A percentile compares a stretch with the other conserved stretches of the same genome.
Conservation (phyloP, 2,329 filamentous ascomycete genomes). For the Cercospora zeae-maydis region DNA sequence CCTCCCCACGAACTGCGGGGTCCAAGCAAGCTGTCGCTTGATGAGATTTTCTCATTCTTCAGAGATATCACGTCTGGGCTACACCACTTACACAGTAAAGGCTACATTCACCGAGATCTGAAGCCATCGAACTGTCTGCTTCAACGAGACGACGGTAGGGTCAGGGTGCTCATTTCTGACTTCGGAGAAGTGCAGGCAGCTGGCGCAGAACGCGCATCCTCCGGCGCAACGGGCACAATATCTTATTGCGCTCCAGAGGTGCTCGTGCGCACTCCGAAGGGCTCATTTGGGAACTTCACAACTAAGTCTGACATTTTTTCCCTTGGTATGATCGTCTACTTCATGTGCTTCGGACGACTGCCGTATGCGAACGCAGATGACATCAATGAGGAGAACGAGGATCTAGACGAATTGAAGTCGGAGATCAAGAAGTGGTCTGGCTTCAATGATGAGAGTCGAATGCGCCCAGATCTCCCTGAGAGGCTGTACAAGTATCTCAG, state of each 20-base stretch:
- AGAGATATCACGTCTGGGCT: constrained; percentile 90
- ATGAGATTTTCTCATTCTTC: constrained; percentile 96
- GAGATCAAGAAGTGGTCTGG: constrained; percentile 88
- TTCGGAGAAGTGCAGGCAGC: constrained; percentile 94
- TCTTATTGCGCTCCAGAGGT: constrained; percentile 96
- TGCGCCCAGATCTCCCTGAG: constrained; percentile 77
- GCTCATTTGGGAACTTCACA: constrained; percentile 85
- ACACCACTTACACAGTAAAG: constrained; percentile 81
- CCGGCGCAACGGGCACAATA: constrained; percentile 90
- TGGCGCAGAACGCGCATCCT: constrained; percentile 77
- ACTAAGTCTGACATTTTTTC: constrained; percentile 99
- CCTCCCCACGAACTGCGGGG: constrained; percentile 52
- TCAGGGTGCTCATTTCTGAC: constrained; percentile 87
- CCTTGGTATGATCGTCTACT: constrained; percentile 96
- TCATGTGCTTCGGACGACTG: constrained; percentile 88
- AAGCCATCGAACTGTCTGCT: constrained; percentile 95
- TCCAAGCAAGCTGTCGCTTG: constrained; percentile 64
- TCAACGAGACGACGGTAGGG: constrained; percentile 63
- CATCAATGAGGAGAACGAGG: constrained; percentile 86
- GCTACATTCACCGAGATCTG: constrained; percentile 92
- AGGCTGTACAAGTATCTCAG: constrained; percentile 83
- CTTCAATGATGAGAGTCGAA: constrained; percentile 58
- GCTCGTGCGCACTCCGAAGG: constrained; percentile 60
- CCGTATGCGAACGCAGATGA: constrained; percentile 82
- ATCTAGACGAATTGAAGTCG: constrained; percentile 75